These are phyloP conservation scores for Microthlaspi erraticum DNA, from an alignment of 345 rosid genomes.

Conservation along the genomic window DNA sequence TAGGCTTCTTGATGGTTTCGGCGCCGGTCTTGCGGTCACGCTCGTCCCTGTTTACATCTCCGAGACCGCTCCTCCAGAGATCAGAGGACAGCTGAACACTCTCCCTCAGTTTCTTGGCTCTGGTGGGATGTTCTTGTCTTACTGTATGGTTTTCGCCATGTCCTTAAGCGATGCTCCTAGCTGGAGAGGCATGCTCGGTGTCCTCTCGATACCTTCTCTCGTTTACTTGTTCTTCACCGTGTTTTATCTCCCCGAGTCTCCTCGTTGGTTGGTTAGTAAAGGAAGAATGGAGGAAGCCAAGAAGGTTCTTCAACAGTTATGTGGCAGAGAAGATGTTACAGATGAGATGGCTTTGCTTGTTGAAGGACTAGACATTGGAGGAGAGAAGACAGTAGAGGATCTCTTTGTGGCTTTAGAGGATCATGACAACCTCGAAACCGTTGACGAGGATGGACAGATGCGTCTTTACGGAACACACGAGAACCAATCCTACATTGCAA, in stretches of 20 bases:
- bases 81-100: slow-evolving; percentile 86
- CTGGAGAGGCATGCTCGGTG: slow-evolving; percentile 96
- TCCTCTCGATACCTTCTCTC: slow-evolving; percentile 84
- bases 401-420: slow-evolving; percentile 80
- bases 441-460: slow-evolving; percentile 70
- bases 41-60: slow-evolving; percentile 91
- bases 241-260: slow-evolving; percentile 96
- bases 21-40: slow-evolving; percentile 90
- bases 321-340: slow-evolving; percentile 91
- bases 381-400: slow-evolving; percentile 88
- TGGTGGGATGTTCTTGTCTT: slow-evolving; percentile 90
- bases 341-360: slow-evolving; percentile 98
- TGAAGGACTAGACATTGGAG: slow-evolving; percentile 94
- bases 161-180: slow-evolving; percentile 71
- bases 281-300: slow-evolving; percentile 92
- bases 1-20: slow-evolving; percentile 90
- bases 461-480: slow-evolving; percentile 75
- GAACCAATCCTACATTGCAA: slow-evolving; percentile 88
- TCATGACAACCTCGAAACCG: slow-evolving; percentile 56
- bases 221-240: slow-evolving; percentile 66
- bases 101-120: slow-evolving; percentile 96
- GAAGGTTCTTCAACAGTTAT: slow-evolving; percentile 80
- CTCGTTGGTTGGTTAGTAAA: slow-evolving; percentile 99
- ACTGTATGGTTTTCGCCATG: slow-evolving; percentile 92
- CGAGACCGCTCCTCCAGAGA: slow-evolving; percentile 96